Base-by-base conservation (phyloP, 306 rosid genomes). In the Adenanthera pavonina region DNA sequence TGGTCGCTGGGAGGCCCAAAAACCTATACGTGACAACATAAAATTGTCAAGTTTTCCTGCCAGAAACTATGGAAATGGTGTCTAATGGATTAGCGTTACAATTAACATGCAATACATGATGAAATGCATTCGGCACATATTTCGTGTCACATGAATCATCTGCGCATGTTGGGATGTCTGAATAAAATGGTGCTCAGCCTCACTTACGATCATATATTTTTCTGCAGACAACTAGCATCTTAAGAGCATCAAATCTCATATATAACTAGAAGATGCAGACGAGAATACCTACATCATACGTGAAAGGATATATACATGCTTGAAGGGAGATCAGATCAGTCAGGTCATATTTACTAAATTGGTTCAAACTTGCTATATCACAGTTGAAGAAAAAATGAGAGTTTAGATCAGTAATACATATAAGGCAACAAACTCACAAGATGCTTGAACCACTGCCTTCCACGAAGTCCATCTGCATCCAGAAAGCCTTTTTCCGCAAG, bases 401-500 rank as follows among this genome's bases (percentile, higher is more conserved):
- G 12, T 25, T 25, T 43, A 46, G 8, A 11, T 52, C 48, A 20
- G 30, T 25, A 2, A 3, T 2, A 64, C 80, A 62, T 59, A n/a
- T 38, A 71, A 67, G 77, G 48, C 20, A 69, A 76, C 71, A 38
- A 66, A 85, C 92, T 92, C 78, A 92, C 97, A 48, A 92, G 94
- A 89, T 92, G 97, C 88, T 89, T 92, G 87, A 92, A 89, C 97
- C 97, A 92, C 12, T 49, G 71, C 80, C 87, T 86, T 74, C 88
- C 92, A 13, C 53, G 72, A 56, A 92, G 88, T 25, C 97, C 97
- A 2, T 87, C 90, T 8, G 83, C 83, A 68, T 92, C 94, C 64
- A 92, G 80, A 86, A 92, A 92, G 81, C 92, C 94, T 81, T 89
- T 87, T 84, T 92, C 97, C 0, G 92, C 89, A 43, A 89, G 90